These are phyloP conservation scores for Stachybotrys chartarum DNA, from an alignment of 2,329 filamentous ascomycete genomes.

Conservation along the genomic window DNA sequence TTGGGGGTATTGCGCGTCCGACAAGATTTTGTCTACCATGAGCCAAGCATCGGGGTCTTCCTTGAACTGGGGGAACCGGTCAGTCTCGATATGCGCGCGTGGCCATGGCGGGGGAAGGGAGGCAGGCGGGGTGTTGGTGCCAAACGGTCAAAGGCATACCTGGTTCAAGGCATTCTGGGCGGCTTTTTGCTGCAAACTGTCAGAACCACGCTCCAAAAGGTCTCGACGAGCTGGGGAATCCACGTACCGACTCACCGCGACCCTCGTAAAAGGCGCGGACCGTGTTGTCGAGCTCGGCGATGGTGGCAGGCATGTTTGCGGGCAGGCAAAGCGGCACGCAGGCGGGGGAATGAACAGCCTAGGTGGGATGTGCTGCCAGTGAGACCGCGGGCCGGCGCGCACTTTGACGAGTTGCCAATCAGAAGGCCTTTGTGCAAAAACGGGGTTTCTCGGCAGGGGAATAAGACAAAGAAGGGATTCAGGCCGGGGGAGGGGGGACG, in stretches of 20 bases:
- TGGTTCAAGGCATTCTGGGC: constrained; percentile 90
- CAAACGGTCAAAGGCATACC: constrained; percentile 43
- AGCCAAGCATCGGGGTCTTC: constrained; percentile 98
- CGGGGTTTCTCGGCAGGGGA: too few relatives aligned
- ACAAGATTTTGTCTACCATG: constrained; percentile 92
- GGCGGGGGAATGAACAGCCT: constrained; percentile 20
- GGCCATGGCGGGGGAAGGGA: neutral
- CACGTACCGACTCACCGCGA: constrained; percentile 79
- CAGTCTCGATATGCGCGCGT: constrained; percentile 5
- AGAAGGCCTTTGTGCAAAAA: neutral
- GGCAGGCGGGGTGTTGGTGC: neutral
- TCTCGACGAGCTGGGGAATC: neutral
- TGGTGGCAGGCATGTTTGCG: constrained; percentile 58
- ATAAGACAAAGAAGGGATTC: neutral
- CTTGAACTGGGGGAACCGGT: constrained; percentile 65
- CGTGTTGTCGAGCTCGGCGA: constrained; percentile 92
- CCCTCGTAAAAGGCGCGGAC: constrained; percentile 98
- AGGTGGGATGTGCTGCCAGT: constrained; percentile 1
- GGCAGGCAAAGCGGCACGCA: constrained; percentile 20
- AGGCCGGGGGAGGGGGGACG: neutral
- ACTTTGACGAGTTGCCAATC: constrained; percentile 7
- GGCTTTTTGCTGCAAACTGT: constrained; percentile 72
- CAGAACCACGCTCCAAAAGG: neutral
- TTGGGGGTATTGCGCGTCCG: constrained; percentile 86
- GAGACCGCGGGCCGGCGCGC: constrained; percentile 2